These are phyloP conservation scores for Excoecaria cochinchinensis DNA, from an alignment of 345 rosid genomes.

Conservation along the genomic window DNA sequence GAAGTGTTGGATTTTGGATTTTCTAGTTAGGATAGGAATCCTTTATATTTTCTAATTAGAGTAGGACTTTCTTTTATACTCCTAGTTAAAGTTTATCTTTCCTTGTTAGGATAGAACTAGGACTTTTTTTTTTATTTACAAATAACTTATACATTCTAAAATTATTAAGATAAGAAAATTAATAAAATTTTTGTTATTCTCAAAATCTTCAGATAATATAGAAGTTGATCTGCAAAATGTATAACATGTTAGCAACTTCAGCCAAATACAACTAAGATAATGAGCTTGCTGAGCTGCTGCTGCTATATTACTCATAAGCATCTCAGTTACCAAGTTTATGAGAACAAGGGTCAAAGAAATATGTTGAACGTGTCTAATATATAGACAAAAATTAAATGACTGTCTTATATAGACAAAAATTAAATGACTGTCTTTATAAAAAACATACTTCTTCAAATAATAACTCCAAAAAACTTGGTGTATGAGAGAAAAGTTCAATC, in stretches of 20 bases:
- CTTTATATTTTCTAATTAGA: too few species aligned
- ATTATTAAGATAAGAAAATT: too few species aligned
- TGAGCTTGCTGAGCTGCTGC: neutral
- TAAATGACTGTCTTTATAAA: neutral
- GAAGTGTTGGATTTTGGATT: too few species aligned
- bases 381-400: neutral
- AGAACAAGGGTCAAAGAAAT: neutral
- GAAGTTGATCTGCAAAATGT: neutral
- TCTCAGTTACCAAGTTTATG: neutral
- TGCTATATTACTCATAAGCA: neutral
- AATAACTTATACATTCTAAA: too few species aligned
- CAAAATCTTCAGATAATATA: too few species aligned
- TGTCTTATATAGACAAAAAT: neutral
- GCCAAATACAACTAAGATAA: neutral
- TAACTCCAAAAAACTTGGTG: neutral
- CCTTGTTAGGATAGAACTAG: too few species aligned
- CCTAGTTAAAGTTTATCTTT: too few species aligned
- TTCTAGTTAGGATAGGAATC: too few species aligned
- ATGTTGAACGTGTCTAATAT: conserved; percentile 4
- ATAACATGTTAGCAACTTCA: neutral
- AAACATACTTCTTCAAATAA: neutral
- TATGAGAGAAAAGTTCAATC: neutral
- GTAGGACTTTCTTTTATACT: too few species aligned
- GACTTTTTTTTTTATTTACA: too few species aligned
- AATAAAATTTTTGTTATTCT: too few species aligned